These are phyloP conservation scores for Chalciporus pseudorubinellus DNA, from an alignment of 768 basidiomycete species.

Conservation along the genomic window DNA sequence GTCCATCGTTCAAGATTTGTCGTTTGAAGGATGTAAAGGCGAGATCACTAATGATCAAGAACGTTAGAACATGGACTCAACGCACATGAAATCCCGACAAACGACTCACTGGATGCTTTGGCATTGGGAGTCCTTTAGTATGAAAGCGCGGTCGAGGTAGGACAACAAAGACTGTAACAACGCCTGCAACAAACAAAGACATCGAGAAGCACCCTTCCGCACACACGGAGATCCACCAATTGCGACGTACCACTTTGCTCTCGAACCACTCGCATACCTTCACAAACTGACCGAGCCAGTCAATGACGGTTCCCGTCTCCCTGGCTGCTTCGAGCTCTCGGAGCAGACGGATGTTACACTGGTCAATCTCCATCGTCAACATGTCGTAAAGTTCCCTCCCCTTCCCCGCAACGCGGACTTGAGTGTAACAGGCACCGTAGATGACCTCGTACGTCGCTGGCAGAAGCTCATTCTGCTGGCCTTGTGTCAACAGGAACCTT, in stretches of 20 bases:
- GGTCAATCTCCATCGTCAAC: constrained; percentile 60
- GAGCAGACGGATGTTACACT: constrained; percentile 43
- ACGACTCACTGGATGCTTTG: constrained; percentile 45
- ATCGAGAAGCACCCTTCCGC: background rate
- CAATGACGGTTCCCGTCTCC: constrained; percentile 30
- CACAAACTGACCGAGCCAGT: constrained; percentile 62
- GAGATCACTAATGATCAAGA: constrained; percentile 41
- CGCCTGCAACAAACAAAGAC: constrained; percentile 34
- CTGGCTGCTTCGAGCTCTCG: constrained; percentile 32
- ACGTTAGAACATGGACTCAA: background rate
- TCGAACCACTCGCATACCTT: constrained; percentile 62
- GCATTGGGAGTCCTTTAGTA: constrained; percentile 39
- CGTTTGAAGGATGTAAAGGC: constrained; percentile 53
- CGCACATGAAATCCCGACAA: background rate
- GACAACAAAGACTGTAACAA: constrained; percentile 63
- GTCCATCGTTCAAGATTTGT: constrained; percentile 48
- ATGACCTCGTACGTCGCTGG: constrained; percentile 55
- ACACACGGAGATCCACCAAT: background rate
- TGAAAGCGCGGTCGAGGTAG: constrained; percentile 69
- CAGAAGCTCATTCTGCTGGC: constrained; percentile 29
- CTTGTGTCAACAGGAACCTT: constrained; percentile 40
- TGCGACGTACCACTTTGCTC: constrained; percentile 52
- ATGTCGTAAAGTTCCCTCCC: constrained; percentile 59
- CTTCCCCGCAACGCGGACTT: constrained; percentile 50
- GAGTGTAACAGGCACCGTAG: constrained; percentile 53